A percentile compares a stretch with the other conserved stretches of the same genome.
These are phyloP conservation scores for Vanrija sp. DNA, from an alignment of 1,284 basidiomycete species.

Conservation along the genomic window DNA sequence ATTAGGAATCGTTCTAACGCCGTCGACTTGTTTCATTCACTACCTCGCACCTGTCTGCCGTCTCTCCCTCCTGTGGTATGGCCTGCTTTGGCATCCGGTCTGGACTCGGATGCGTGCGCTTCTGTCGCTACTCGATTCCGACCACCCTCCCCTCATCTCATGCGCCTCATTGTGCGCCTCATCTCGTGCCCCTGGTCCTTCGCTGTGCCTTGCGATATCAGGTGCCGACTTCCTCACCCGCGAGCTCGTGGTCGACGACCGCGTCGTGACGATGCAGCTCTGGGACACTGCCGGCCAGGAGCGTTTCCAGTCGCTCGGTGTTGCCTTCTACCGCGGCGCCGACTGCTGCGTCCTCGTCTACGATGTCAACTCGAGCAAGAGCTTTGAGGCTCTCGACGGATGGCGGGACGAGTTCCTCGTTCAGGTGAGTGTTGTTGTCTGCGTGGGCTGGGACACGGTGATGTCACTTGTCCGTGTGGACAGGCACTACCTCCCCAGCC, in stretches of 20 bases:
- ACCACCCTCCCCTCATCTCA: neutral
- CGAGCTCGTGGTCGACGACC: slow-evolving; percentile 97
- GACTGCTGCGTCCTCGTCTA: slow-evolving; percentile 99
- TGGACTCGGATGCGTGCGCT: neutral
- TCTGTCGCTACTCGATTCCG: neutral
- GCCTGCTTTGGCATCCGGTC: neutral
- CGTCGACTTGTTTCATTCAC: neutral
- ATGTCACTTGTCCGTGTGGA: neutral
- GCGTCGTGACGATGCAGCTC: slow-evolving; percentile 97
- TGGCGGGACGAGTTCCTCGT: slow-evolving; percentile 98
- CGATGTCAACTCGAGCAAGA: slow-evolving; percentile 97
- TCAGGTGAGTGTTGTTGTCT: slow-evolving; percentile 50
- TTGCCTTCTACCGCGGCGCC: slow-evolving; percentile 98
- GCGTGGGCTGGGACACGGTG: no score
- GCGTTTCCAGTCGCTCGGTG: slow-evolving; percentile 96
- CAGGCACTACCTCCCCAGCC: slow-evolving; percentile 55
- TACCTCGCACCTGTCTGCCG: neutral
- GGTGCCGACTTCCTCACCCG: slow-evolving; percentile 74
- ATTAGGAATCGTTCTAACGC: neutral
- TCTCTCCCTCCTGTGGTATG: neutral
- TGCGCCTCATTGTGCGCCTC: neutral
- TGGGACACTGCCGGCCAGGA: slow-evolving; percentile 99
- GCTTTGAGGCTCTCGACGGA: slow-evolving; percentile 91
- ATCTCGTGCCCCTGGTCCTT: neutral
- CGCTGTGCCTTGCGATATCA: slow-evolving; percentile 6